Evolutionary conservation across 441 rosid genomes (phyloP), one percentile per base, ranked within the genome.

Genomic region (Aleurites moluccanus): DNA sequence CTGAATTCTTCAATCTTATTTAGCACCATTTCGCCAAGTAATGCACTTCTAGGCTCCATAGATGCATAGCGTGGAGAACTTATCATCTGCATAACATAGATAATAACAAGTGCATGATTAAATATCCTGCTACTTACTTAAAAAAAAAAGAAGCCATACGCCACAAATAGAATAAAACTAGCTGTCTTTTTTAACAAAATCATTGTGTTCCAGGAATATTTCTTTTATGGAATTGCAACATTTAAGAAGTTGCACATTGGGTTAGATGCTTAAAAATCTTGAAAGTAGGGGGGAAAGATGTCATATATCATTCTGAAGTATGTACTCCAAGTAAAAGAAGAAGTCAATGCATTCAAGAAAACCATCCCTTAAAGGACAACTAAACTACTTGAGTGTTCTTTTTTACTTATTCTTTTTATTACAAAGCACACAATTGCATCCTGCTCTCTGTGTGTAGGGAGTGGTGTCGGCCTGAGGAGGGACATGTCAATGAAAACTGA

Each of bases 1-100:
- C 73, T 75, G 77, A 90, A 86, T 86, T 90, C 92, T 57, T 88
- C 91, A 40, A 90, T 83, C 80, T 87, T 88, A 70, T 83, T 83
- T 59, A 90, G 82, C 73, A 90, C 72, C 80, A 84, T 11, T 57
- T 88, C 89, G 21, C 84, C 81, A n/a, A 83, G 69, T 53, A 83
- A 61, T 13, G 59, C 55, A 60, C 79, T 80, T 75, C 91, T 81
- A 42, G 72, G 85, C 74, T 88, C 88, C 68, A 70, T 16, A 6
- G 85, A 77, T 68, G 85, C 11, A 67, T 80, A 78, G 56, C 70
- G 82, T 6, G 87, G 92, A 63, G 91, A 88, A 71, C 83, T 81
- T n/a, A 76, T 63, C 79, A 82, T 76, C 92, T 88, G 86, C 70
- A 79, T 40, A 78, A 66, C 11, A 73, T 1, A 35, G 40, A 27